phyloP scores from a whole-genome alignment of 2,329 filamentous ascomycete species.

The Capronia coronata region DNA sequence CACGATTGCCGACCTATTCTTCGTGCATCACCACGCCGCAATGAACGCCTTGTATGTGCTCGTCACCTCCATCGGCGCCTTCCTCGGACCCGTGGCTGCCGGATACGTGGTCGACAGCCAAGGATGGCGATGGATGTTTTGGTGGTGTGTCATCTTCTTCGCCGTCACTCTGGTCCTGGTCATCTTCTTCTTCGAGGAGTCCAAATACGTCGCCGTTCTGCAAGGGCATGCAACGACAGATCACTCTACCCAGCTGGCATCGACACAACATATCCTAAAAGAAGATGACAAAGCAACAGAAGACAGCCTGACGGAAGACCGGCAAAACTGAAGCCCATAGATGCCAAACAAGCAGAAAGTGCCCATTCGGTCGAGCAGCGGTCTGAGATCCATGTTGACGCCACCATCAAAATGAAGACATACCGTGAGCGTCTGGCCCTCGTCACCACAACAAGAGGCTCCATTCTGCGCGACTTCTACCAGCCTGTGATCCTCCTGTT shows the following conservation, averaged over 20 bases:
- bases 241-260: conserved; percentile 8
- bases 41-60: conserved; percentile 49
- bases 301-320: no score
- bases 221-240: conserved; percentile 2
- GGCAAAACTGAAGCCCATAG: no score
- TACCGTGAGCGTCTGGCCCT: conserved; percentile 31
- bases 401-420: conserved; percentile 28
- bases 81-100: conserved; percentile 34
- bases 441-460: conserved; percentile 25
- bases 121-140: conserved; percentile 35
- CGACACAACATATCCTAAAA: conserved; percentile 16
- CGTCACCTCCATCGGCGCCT: conserved; percentile 34
- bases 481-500: conserved; percentile 32
- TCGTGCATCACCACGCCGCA: conserved; percentile 45
- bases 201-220: conserved; percentile 31
- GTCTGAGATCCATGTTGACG: conserved; percentile 25
- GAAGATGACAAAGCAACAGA: no score
- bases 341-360: background rate
- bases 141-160: conserved; percentile 34
- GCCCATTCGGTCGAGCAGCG: conserved; percentile 3
- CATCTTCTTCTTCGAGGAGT: conserved; percentile 36
- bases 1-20: conserved; percentile 46
- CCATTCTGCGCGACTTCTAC: conserved; percentile 31
- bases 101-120: conserved; percentile 33
- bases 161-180: conserved; percentile 31